Evolutionary conservation across 768 basidiomycete species (phyloP).

Genomic region (Rubroboletus satanas): DNA sequence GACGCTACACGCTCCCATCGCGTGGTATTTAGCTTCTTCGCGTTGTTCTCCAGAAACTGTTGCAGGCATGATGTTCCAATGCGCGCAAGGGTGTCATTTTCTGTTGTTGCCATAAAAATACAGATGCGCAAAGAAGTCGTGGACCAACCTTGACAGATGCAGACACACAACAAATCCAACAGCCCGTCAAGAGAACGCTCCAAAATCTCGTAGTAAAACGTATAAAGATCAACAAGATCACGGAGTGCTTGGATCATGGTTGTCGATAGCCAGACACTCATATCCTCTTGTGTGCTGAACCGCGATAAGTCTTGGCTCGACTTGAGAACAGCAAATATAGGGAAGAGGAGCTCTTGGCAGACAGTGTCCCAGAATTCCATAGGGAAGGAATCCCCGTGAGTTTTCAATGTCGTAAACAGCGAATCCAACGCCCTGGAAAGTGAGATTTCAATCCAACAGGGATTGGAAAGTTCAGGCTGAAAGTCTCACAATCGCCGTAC

Average conservation of each 20-base stretch:
- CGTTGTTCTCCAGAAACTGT: conserved; percentile 91
- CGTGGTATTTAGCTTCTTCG: conserved; percentile 73
- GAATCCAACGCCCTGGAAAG: conserved; percentile 86
- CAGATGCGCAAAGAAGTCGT: not conserved
- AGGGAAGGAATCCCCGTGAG: conserved; percentile 78
- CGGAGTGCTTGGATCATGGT: conserved; percentile 98
- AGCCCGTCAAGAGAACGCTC: conserved; percentile 91
- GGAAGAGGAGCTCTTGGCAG: conserved; percentile 94
- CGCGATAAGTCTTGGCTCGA: conserved; percentile 89
- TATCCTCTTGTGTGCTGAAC: conserved; percentile 95
- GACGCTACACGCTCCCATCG: conserved; percentile 91
- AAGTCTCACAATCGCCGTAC: conserved; percentile 84
- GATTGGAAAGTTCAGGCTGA: not conserved
- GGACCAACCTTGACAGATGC: conserved; percentile 90
- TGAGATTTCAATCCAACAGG: conserved; percentile 6
- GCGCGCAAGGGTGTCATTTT: conserved; percentile 95
- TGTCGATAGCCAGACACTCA: conserved; percentile 99
- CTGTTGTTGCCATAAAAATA: conserved; percentile 39
- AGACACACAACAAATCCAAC: conserved; percentile 87
- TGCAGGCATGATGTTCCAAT: conserved; percentile 98
- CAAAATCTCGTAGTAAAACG: conserved; percentile 89
- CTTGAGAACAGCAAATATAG: conserved; percentile 94
- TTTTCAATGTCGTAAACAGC: conserved; percentile 89
- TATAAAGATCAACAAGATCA: conserved; percentile 92
- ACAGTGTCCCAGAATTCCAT: conserved; percentile 98